These are phyloP conservation scores for Parachlorella kessleri DNA, from an alignment of 139 green algal species.

Conservation along the genomic window DNA sequence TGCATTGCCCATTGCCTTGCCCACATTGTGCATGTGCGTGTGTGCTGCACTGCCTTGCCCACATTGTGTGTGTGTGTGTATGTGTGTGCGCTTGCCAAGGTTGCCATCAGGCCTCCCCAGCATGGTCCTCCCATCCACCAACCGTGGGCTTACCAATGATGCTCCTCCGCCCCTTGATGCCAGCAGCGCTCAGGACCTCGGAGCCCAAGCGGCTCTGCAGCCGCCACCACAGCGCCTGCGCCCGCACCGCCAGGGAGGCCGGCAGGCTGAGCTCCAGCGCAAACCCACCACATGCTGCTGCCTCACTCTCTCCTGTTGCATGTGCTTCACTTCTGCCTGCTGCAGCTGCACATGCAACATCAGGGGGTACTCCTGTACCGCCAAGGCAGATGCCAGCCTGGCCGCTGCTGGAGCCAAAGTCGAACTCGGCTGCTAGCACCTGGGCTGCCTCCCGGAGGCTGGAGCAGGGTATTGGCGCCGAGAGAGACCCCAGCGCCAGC, in stretches of 20 bases:
- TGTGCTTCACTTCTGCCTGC: neutral
- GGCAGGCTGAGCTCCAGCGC: constrained; percentile 19
- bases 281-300: neutral
- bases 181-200: neutral
- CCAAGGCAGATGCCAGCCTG: no score
- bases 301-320: neutral
- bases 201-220: neutral
- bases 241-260: constrained; percentile 19
- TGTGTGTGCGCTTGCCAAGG: no score
- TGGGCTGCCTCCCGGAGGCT: constrained; percentile 1
- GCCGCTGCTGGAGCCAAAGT: neutral
- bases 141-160: neutral
- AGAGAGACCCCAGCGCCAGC: neutral
- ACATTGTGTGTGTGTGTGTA: no score
- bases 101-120: no score
- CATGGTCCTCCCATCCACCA: neutral
- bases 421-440: constrained; percentile 1
- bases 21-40: no score
- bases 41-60: no score
- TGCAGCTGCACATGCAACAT: neutral
- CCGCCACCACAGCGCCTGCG: constrained; percentile 18
- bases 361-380: no score
- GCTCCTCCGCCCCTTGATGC: neutral
- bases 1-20: no score
- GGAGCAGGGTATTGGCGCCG: no score